Evolutionary conservation across 495 filamentous ascomycete genomes (phyloP).

Genomic region (Lasiosphaeria ovina): DNA sequence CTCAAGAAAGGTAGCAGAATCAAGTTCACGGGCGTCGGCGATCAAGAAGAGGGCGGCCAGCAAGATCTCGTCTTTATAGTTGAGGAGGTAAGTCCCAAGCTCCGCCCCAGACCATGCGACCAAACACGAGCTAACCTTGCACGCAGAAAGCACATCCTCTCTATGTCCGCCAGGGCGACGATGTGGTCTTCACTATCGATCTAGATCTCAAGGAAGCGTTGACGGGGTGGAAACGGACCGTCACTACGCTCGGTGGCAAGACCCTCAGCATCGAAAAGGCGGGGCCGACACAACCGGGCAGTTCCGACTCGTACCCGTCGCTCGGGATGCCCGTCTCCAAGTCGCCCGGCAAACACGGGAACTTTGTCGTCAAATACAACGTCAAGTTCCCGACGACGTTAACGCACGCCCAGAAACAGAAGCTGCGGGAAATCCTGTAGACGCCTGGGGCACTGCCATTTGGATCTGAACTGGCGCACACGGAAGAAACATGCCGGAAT

Average conservation of each 20-base stretch:
- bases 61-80: slow-evolving; percentile 96
- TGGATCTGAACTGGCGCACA: background rate
- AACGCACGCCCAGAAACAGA: slow-evolving; percentile 69
- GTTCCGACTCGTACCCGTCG: slow-evolving; percentile 73
- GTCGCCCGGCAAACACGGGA: slow-evolving; percentile 77
- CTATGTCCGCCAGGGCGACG: slow-evolving; percentile 82
- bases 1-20: slow-evolving; percentile 96
- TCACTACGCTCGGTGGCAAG: slow-evolving; percentile 92
- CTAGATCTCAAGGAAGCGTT: slow-evolving; percentile 94
- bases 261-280: slow-evolving; percentile 69
- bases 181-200: slow-evolving; percentile 72
- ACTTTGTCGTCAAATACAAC: slow-evolving; percentile 85
- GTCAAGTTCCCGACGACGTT: slow-evolving; percentile 84
- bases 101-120: background rate
- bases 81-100: slow-evolving; percentile 69
- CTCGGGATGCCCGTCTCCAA: slow-evolving; percentile 92
- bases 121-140: background rate
- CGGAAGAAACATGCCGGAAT: background rate
- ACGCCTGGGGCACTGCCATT: background rate
- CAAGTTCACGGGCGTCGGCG: slow-evolving; percentile 92
- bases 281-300: slow-evolving; percentile 82
- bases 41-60: slow-evolving; percentile 95
- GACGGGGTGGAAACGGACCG: slow-evolving; percentile 85
- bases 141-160: slow-evolving; percentile 75
- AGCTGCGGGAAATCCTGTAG: slow-evolving; percentile 72